Conservation (phyloP, 202 grass and related monocot species). For the Cymbopogon flexuosus region DNA sequence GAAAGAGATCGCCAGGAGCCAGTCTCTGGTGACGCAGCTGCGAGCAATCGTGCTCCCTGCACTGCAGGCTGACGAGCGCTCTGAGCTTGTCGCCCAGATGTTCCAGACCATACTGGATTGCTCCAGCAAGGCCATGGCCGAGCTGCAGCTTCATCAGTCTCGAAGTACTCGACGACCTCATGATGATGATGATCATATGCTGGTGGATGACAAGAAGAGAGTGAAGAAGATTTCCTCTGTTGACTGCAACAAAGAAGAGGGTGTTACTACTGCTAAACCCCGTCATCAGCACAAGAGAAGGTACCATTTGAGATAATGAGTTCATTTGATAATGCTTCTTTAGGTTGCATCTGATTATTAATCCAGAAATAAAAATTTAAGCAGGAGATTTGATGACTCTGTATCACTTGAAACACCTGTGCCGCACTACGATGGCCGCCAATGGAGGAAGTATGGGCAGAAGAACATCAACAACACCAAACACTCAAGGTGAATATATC, state of each 20-base stretch:
- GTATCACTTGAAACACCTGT: conserved; percentile 36
- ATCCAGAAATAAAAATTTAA: neutral
- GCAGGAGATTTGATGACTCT: conserved; percentile 28
- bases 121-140: conserved; percentile 28
- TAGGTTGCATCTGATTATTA: neutral
- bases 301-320: neutral
- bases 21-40: conserved; percentile 40
- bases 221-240: neutral
- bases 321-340: neutral
- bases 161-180: neutral
- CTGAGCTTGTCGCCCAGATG: conserved; percentile 18
- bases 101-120: conserved; percentile 34
- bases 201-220: conserved; percentile 25
- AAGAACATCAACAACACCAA: conserved; percentile 50
- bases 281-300: conserved; percentile 32
- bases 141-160: neutral
- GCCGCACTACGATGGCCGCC: conserved; percentile 49
- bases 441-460: conserved; percentile 80
- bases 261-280: neutral
- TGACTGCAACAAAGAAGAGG: neutral
- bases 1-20: conserved; percentile 17
- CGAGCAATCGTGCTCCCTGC: conserved; percentile 38
- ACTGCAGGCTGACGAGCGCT: neutral
- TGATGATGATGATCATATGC: neutral
- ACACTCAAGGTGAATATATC: conserved; percentile 41